Evolutionary conservation across 2,329 filamentous ascomycete genomes (phyloP), one percentile per base, ranked within the genome.

Genomic region (Dactylellina sp.): DNA sequence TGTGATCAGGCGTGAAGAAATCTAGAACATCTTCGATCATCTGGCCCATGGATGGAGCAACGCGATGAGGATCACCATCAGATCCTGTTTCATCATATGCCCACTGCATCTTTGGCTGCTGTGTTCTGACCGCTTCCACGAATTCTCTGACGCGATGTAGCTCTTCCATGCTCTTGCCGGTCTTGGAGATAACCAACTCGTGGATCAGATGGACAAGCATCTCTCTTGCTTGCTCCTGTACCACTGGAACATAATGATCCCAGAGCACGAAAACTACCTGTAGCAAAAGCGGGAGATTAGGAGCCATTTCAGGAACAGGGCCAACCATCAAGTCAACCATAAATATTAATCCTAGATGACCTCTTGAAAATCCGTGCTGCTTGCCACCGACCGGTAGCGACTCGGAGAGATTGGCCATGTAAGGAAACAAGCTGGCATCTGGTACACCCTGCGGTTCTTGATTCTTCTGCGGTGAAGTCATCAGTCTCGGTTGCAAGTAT

Each of bases 181-280:
- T 65, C 37, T 74, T 88, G 0, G 88, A 89, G 25, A 97, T 93
- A 39, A 99, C 92, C 5, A 98, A 85, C 80, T 98, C 95, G 78
- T 99, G 95, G 50, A 99, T 96, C 16, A 99, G 86, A 83, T 99
- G 95, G 1, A 99, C 93, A 14, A 99, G 86, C 93, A 99, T 97
- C 81, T 99, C 95, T 53, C 93, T 89, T 28, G 96, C 93, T 81
- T 99, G 94, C 77, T 98, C 95, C 80, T 98, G 94, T 0, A 99
- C 95, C 9, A 97, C 87, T 1, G 92, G 89, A 0, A 92, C 97
- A 79, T 99, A 97, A 79, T 98, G 94, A 80, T 99, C 96, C 95
- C 95, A 99, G 1, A 98, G 86, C 2, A 98, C 92, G 11, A 94
- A 89, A 3, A 97, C 89, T 7, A 97, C 91, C 81, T 99, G 95